These are phyloP conservation scores for Fraxinus anomala DNA, from an alignment of 257 asterid genomes.

Conservation along the genomic window DNA sequence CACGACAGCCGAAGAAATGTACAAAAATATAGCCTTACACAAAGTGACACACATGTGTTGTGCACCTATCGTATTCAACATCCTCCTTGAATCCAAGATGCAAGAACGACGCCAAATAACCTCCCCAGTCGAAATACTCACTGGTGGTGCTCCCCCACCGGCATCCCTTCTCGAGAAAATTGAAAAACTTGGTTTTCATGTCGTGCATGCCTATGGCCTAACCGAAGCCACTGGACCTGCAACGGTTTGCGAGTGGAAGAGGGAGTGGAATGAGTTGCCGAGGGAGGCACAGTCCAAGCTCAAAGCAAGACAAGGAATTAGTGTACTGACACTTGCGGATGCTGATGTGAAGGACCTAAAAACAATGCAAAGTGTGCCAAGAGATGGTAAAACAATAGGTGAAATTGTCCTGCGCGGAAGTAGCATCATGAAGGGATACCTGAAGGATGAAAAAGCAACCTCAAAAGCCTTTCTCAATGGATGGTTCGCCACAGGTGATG, in stretches of 20 bases:
- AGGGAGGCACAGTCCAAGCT: slow-evolving; percentile 40
- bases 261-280: slow-evolving; percentile 53
- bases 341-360: slow-evolving; percentile 63
- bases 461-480: slow-evolving; percentile 55
- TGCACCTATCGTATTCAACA: slow-evolving; percentile 73
- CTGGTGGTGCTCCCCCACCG: slow-evolving; percentile 94
- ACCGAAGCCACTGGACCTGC: slow-evolving; percentile 97
- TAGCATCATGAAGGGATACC: slow-evolving; percentile 83
- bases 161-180: slow-evolving; percentile 56
- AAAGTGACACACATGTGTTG: slow-evolving; percentile 91
- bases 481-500: slow-evolving; percentile 83
- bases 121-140: slow-evolving; percentile 51
- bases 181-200: slow-evolving; percentile 70
- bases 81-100: slow-evolving; percentile 58
- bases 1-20: slow-evolving; percentile 67
- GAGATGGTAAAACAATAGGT: slow-evolving; percentile 67
- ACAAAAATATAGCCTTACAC: slow-evolving; percentile 48
- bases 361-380: slow-evolving; percentile 63
- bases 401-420: slow-evolving; percentile 80
- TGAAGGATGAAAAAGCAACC: slow-evolving; percentile 58
- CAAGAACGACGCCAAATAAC: slow-evolving; percentile 44
- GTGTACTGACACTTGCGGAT: slow-evolving; percentile 61
- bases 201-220: slow-evolving; percentile 81
- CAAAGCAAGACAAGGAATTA: slow-evolving; percentile 77
- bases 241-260: slow-evolving; percentile 79